A percentile compares a stretch with the other conserved stretches of the same genome.
Conservation (phyloP, 345 rosid genomes). For the Gossypium thurberi region DNA sequence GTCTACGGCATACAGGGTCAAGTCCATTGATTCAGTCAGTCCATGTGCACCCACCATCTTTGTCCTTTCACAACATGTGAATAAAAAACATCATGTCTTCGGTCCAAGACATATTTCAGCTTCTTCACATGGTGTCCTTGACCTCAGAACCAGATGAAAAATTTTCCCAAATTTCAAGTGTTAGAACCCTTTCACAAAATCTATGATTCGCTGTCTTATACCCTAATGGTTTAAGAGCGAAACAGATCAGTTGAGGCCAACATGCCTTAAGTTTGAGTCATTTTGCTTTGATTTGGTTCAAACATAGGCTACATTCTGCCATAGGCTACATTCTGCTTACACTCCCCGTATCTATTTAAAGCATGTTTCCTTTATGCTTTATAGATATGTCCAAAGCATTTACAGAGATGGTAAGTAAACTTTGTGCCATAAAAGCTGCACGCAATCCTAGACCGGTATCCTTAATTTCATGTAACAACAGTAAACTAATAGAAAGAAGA, state of each 20-base stretch:
- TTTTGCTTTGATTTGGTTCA: not conserved
- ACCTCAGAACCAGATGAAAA: not conserved
- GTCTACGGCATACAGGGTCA: not conserved
- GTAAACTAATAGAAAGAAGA: not conserved
- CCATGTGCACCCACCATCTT: slow-evolving; percentile 12
- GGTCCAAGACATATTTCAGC: not conserved
- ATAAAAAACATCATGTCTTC: not conserved
- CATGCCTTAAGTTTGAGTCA: not conserved
- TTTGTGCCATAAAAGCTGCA: not conserved
- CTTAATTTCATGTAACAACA: not conserved
- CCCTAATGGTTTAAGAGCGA: not conserved
- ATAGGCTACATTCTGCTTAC: too few species aligned
- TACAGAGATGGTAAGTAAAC: not conserved
- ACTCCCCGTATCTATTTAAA: too few species aligned
- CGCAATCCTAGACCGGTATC: not conserved
- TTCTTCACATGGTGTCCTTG: slow-evolving; percentile 3
- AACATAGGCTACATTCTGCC: not conserved
- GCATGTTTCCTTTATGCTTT: too few species aligned
- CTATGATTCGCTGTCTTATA: not conserved
- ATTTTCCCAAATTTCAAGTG: not conserved
- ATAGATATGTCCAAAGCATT: not conserved
- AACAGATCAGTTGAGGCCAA: not conserved
- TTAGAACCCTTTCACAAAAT: not conserved
- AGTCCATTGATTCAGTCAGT: not conserved
- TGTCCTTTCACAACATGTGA: slow-evolving; percentile 4